Conservation (phyloP, 2,329 filamentous ascomycete species). For the Pseudogymnoascus sp. region DNA sequence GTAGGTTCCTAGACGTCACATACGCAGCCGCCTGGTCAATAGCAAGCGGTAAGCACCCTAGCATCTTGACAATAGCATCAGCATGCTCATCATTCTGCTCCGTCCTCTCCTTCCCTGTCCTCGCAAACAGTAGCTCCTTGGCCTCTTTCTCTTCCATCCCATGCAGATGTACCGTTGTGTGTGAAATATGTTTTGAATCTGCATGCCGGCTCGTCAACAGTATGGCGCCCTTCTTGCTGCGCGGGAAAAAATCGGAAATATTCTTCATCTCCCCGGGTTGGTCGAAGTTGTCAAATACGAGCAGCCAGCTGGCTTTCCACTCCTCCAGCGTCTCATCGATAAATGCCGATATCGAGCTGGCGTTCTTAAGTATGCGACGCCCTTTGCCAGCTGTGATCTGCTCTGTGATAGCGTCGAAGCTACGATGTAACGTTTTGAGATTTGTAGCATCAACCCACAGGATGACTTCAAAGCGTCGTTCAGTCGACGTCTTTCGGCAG, state of each 20-base stretch:
- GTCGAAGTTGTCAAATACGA: conserved; percentile 16
- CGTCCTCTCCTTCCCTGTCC: not conserved
- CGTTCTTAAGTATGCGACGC: not conserved
- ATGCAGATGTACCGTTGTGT: not conserved
- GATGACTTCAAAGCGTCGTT: conserved; percentile 13
- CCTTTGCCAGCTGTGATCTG: conserved; percentile 9
- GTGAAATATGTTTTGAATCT: conserved; percentile 10
- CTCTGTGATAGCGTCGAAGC: conserved; percentile 15
- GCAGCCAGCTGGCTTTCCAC: conserved; percentile 10
- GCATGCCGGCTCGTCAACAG: conserved; percentile 16
- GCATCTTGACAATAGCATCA: conserved; percentile 14
- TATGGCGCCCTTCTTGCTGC: conserved; percentile 1
- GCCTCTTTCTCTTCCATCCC: conserved; percentile 13
- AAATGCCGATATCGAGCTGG: not conserved
- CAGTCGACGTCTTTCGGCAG: conserved; percentile 12
- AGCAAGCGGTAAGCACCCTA: conserved; percentile 23
- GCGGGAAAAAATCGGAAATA: conserved; percentile 8
- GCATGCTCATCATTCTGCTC: conserved; percentile 10
- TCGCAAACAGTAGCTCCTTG: conserved; percentile 4
- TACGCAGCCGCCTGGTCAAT: conserved; percentile 27
- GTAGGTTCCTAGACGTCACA: conserved; percentile 18
- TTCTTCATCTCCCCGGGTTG: conserved; percentile 8
- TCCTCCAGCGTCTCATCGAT: not conserved
- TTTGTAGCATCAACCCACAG: conserved; percentile 22
- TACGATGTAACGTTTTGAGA: conserved; percentile 12